Evolutionary conservation across 805 yeast species (phyloP), one percentile per base, ranked within the genome.

Genomic region (Kluyveromyces starmeri): DNA sequence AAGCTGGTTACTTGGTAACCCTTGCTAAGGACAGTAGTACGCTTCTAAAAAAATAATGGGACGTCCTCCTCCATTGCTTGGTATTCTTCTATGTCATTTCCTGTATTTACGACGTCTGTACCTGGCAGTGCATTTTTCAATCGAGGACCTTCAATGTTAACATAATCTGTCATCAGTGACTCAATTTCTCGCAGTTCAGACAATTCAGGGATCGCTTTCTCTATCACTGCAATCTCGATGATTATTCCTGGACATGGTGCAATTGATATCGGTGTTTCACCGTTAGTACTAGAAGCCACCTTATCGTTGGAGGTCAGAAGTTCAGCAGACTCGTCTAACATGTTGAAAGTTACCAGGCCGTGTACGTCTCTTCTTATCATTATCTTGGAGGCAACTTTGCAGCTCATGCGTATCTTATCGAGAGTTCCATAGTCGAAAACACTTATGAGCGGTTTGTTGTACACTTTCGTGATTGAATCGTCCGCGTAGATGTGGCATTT

Each of bases 341-440:
- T 55, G 42, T 70, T 73, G 1, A 71, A 52, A 42, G 66, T 66
- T 36, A 72, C 45, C 3, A 66, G 38, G 2, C 80, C 80, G 37
- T 60, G 57, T 13, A 51, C 46, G 51, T 77, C 84, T 53, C 70
- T 68, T 35, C 80, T 58, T 7, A 78, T 56, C 38, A 75, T 62
- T 13, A 77, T 70, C 33, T 70, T 63, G 28, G 68, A 66, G 1
- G 83, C 71, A 15, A 71, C 52, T 30, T 56, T 64, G 5, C 70
- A 58, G 10, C 78, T 71, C 34, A 62, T 68, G 19, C 70, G 46
- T 11, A 73, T 61, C 46, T 68, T 70, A 35, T 65, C 61, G 38
- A 78, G 62, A 18, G 66, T 51, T 1, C 50, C 50, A 45, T 72
- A 76, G 39, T 68, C 71, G 51, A 73, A 78, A 40, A 62, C 63